Percentiles rank a stretch among this genome's conserved stretches.
These are phyloP conservation scores for Alternaria brassicae DNA, from an alignment of 2,329 filamentous ascomycete genomes.

Conservation along the genomic window DNA sequence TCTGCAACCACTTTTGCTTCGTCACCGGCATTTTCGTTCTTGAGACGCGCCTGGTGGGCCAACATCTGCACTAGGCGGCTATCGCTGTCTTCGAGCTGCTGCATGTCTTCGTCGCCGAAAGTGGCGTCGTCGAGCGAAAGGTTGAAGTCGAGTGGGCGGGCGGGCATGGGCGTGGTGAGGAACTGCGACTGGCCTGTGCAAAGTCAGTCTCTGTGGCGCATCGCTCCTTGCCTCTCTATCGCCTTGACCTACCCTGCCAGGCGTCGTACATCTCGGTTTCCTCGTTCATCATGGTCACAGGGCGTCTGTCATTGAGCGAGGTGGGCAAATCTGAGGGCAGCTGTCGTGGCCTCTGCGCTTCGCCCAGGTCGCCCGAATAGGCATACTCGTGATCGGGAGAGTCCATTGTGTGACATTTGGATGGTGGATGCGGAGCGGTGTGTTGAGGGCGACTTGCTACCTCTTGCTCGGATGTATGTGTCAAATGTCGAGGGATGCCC, in stretches of 20 bases:
- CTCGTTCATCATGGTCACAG: constrained; percentile 69
- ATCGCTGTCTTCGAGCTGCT: constrained; percentile 76
- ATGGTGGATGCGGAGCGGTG: background rate
- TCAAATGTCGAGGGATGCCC: constrained; percentile 15
- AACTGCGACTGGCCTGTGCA: constrained; percentile 89
- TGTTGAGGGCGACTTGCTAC: constrained; percentile 11
- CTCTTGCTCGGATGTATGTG: constrained; percentile 16
- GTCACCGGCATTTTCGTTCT: constrained; percentile 71
- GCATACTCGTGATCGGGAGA: constrained; percentile 45
- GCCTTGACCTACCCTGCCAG: constrained; percentile 81
- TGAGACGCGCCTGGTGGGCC: constrained; percentile 87
- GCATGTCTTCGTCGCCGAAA: constrained; percentile 71
- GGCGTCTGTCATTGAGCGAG: constrained; percentile 86
- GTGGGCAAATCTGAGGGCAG: constrained; percentile 88
- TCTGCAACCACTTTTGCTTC: constrained; percentile 81
- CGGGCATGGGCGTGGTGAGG: constrained; percentile 82
- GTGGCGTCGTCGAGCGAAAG: constrained; percentile 80
- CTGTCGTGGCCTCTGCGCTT: constrained; percentile 48
- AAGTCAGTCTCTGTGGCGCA: constrained; percentile 2
- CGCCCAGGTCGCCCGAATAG: constrained; percentile 42
- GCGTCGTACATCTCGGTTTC: constrained; percentile 99
- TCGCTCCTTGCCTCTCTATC: constrained; percentile 28
- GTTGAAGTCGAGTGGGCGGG: constrained; percentile 85
- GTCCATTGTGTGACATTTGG: constrained; percentile 47
- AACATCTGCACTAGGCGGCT: constrained; percentile 93